phyloP scores from a whole-genome alignment of 2,329 filamentous ascomycete species.

The Aspergillus tubingensis region DNA sequence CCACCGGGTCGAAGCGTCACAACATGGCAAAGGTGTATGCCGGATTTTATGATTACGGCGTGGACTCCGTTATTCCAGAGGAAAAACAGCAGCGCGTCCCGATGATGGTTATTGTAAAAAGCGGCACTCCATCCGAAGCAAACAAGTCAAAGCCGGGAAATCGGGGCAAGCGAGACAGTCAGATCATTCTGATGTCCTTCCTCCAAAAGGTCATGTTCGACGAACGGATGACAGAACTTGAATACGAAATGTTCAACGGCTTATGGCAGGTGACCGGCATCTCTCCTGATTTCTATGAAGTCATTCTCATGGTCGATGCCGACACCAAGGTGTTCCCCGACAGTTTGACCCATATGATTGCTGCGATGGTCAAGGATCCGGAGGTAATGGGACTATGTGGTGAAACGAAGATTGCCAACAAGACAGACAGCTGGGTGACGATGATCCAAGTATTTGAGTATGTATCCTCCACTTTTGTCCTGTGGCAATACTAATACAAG shows the following conservation, averaged over 20 bases:
- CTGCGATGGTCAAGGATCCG: constrained; percentile 97
- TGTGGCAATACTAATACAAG: constrained; percentile 11
- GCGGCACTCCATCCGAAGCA: constrained; percentile 85
- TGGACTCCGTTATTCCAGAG: constrained; percentile 71
- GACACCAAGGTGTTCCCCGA: constrained; percentile 99
- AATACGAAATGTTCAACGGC: constrained; percentile 99
- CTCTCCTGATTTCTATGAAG: constrained; percentile 95
- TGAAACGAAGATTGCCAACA: constrained; percentile 99
- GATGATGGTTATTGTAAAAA: constrained; percentile 96
- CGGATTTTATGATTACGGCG: constrained; percentile 96
- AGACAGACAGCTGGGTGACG: constrained; percentile 88
- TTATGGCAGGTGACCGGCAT: constrained; percentile 99
- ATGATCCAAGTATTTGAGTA: constrained; percentile 98
- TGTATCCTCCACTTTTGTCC: constrained; percentile 24
- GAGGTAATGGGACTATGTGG: constrained; percentile 99
- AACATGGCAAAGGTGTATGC: constrained; percentile 99
- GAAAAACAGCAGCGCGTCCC: constrained; percentile 96
- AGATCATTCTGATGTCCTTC: constrained; percentile 99
- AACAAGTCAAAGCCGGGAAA: constrained; percentile 87
- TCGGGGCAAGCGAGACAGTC: constrained; percentile 96
- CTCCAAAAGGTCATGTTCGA: constrained; percentile 99
- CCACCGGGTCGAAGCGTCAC: constrained; percentile 93
- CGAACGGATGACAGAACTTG: constrained; percentile 98
- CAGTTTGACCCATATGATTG: constrained; percentile 97
- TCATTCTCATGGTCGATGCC: constrained; percentile 98